Base-by-base conservation (phyloP, 768 basidiomycete genomes). In the Kwoniella pini region DNA sequence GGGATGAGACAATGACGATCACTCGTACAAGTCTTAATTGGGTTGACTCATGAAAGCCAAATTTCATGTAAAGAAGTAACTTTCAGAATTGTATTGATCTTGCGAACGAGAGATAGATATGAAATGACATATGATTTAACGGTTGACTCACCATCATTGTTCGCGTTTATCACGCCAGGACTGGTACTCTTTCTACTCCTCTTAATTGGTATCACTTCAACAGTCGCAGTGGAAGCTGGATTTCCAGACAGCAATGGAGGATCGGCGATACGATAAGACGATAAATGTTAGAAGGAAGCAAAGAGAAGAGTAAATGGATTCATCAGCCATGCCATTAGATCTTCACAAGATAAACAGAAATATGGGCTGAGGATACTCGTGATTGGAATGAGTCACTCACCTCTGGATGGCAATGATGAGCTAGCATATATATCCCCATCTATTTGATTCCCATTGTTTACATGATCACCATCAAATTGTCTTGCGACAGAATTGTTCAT, bases 91-190 rank as follows among this genome's bases (percentile, higher is more conserved):
- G n/a, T 36, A 15, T 9, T 15, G 33, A 36, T 7, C 7, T 36
- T 36, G 15, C 33, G 15, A 36, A 30, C 21, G 48, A 31, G 48
- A 24, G 45, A 24, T 24, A 46, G 21, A 22, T 24, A 33, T 28
- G 17, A 4, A 11, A 33, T 4, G 4, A 2, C 30, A 31, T 15
- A 24, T 17, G 4, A 17, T 27, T 24, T 22, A 22, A 50, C n/a
- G n/a, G n/a, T n/a, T n/a, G n/a, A n/a, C 48, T 50, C 48, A 50
- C 48, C 48, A 17, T 33, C 48, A 50, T 50, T 50, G 26, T 31
- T 19, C n/a, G 30, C 3, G 19, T 12, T 15, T 31, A 27, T 36
- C 24, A 24, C n/a, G n/a, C 19, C 42, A 13, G 40, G 24, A 43
- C 40, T 44, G 17, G 42, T 22, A 17, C 43, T 38, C 22, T 48